Evolutionary conservation across 768 basidiomycete genomes (phyloP), one percentile per base, ranked within the genome.

Genomic region (Termitomyces sp.): DNA sequence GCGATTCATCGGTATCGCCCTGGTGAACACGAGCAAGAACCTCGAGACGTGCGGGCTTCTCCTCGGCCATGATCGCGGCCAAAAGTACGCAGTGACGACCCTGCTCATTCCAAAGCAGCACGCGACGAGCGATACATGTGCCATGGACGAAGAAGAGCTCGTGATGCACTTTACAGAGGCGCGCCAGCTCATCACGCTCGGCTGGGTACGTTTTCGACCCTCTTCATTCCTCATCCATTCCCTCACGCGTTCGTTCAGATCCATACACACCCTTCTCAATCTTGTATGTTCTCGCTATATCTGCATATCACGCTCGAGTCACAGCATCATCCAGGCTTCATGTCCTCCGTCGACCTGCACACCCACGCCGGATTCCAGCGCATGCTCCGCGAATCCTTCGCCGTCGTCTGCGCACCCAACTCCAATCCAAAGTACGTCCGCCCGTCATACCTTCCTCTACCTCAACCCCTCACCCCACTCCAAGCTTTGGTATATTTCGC

Each of bases 311-410:
- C n/a, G n/a, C n/a, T n/a, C n/a, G n/a, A n/a, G n/a, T n/a, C n/a
- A n/a, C n/a, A n/a, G n/a, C n/a, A n/a, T n/a, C n/a, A 10, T n/a
- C 2, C 56, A 88, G 85, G 85, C 70, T 97, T 97, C 74, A 93
- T 96, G 89, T 94, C 93, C 6, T 95, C 93, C 8, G 86, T 95
- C 17, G 94, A 96, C 68, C 70, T 97, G 21, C 94, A 97, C 63
- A 95, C 93, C 3, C 94, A 95, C 68, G 85, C 89, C 1, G 87
- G 82, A 8, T 97, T 94, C 72, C 94, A 96, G 63, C 70, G 82
- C 35, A 94, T 93, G 86, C 79, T 97, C 3, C 89, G 89, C 0
- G 94, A 97, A 66, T 93, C 91, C 0, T 91, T 96, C 67, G 94
- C 94, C 0, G 89, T 96, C 39, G 94, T 97, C 16, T 94, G 91